These are phyloP conservation scores for Dacryopinax primogenitus DNA, from an alignment of 768 basidiomycete species.

Conservation along the genomic window DNA sequence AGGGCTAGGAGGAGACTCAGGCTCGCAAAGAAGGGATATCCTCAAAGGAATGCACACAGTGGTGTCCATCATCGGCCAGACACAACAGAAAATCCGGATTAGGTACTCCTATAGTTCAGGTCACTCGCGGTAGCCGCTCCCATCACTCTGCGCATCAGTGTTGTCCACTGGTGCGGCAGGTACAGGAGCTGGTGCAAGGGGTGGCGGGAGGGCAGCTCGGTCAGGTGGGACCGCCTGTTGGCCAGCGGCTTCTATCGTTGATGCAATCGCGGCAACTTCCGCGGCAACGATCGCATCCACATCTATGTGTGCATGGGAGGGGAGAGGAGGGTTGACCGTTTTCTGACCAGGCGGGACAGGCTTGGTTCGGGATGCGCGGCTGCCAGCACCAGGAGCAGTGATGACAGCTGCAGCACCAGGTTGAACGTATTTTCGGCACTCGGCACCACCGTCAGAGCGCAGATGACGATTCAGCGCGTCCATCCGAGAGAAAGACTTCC, in stretches of 20 bases:
- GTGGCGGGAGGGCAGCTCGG: not conserved
- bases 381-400: not conserved
- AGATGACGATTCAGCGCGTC: conserved; percentile 73
- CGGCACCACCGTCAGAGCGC: conserved; percentile 69
- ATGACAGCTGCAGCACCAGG: conserved; percentile 13
- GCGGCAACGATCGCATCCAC: not conserved
- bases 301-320: not conserved
- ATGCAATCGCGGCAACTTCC: not conserved
- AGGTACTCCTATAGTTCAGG: not conserved
- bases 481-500: conserved; percentile 85
- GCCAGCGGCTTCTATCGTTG: not conserved
- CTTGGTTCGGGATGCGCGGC: not conserved
- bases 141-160: conserved; percentile 6
- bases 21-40: too few relatives aligned
- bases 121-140: conserved; percentile 6
- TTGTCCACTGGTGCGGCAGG: conserved; percentile 2
- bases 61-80: too few relatives aligned
- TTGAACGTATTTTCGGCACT: conserved; percentile 44
- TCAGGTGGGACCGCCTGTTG: not conserved
- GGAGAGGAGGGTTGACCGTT: not conserved
- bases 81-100: not conserved
- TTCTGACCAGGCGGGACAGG: conserved; percentile 6
- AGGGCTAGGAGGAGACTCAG: too few relatives aligned
- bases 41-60: too few relatives aligned
- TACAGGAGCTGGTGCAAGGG: not conserved